phyloP scores from a whole-genome alignment of 306 rosid species.

The Acacia melanoxylon region DNA sequence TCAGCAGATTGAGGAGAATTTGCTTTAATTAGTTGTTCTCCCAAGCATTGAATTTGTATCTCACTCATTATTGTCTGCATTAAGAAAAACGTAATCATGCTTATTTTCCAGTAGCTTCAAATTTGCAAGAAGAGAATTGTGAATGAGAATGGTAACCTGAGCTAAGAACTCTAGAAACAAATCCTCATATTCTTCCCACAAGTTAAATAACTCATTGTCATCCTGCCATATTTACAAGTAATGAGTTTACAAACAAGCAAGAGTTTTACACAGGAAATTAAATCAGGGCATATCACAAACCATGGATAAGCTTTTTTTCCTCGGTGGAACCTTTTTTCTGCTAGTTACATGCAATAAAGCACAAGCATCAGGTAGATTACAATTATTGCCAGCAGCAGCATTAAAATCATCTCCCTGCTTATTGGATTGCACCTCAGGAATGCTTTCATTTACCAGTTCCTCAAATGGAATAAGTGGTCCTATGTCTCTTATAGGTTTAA shows the following conservation, averaged over 20 bases:
- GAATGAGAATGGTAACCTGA: slow-evolving; percentile 53
- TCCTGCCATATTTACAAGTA: slow-evolving; percentile 54
- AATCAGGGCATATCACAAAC: slow-evolving; percentile 43
- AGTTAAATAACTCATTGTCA: slow-evolving; percentile 47
- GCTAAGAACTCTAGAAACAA: slow-evolving; percentile 63
- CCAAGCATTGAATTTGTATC: slow-evolving; percentile 68
- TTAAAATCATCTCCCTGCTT: slow-evolving; percentile 47
- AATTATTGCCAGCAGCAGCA: slow-evolving; percentile 36
- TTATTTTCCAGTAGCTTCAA: slow-evolving; percentile 16
- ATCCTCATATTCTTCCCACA: slow-evolving; percentile 74
- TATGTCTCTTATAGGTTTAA: slow-evolving; percentile 41
- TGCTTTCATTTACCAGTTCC: slow-evolving; percentile 58
- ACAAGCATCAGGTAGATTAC: slow-evolving; percentile 61
- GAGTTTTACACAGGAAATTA: slow-evolving; percentile 26
- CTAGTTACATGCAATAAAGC: slow-evolving; percentile 78
- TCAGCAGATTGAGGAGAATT: slow-evolving; percentile 34
- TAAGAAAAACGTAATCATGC: slow-evolving; percentile 22
- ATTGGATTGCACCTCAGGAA: slow-evolving; percentile 40
- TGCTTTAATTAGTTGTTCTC: slow-evolving; percentile 52
- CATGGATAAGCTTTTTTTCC: slow-evolving; percentile 61
- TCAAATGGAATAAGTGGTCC: slow-evolving; percentile 84
- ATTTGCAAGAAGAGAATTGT: slow-evolving; percentile 15
- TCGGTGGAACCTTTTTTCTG: slow-evolving; percentile 67
- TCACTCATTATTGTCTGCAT: slow-evolving; percentile 69
- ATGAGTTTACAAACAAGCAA: slow-evolving; percentile 31